Evolutionary conservation across 2,329 filamentous ascomycete genomes (phyloP).

Genomic region (Aschersonia sp.): DNA sequence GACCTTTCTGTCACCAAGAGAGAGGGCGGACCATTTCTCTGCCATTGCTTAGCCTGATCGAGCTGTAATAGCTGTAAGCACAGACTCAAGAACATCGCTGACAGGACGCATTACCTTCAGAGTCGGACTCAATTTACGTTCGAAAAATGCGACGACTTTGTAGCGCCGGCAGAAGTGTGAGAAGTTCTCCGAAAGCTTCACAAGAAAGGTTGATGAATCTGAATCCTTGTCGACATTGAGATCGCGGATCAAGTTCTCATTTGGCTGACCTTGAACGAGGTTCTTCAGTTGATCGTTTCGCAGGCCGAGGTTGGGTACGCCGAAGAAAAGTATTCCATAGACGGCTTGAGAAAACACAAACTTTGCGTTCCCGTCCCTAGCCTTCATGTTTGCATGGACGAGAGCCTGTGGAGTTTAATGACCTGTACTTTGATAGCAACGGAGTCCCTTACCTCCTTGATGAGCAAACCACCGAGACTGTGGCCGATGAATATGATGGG

Average conservation of each 20-base stretch:
- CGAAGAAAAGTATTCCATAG: neutral
- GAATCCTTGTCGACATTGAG: too few relatives aligned
- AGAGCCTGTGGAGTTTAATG: neutral
- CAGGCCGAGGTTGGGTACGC: neutral
- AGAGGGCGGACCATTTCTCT: too few relatives aligned
- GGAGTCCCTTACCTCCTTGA: neutral
- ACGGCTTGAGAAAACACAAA: neutral
- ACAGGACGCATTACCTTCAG: too few relatives aligned
- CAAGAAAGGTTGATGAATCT: too few relatives aligned
- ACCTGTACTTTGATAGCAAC: neutral
- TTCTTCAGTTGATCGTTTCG: neutral
- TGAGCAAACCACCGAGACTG: neutral
- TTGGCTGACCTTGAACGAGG: neutral
- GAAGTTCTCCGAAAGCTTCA: too few relatives aligned
- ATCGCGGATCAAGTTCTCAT: neutral
- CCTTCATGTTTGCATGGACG: neutral
- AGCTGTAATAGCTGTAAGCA: too few relatives aligned
- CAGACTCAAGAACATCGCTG: too few relatives aligned
- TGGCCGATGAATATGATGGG: neutral
- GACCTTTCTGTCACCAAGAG: too few relatives aligned
- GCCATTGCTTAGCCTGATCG: too few relatives aligned
- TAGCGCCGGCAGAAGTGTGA: too few relatives aligned
- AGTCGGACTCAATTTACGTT: too few relatives aligned
- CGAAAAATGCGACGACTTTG: too few relatives aligned
- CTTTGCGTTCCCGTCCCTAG: neutral